A percentile compares a stretch with the other conserved stretches of the same genome.
These are phyloP conservation scores for Iberis pinnata DNA, from an alignment of 345 rosid genomes.

Conservation along the genomic window DNA sequence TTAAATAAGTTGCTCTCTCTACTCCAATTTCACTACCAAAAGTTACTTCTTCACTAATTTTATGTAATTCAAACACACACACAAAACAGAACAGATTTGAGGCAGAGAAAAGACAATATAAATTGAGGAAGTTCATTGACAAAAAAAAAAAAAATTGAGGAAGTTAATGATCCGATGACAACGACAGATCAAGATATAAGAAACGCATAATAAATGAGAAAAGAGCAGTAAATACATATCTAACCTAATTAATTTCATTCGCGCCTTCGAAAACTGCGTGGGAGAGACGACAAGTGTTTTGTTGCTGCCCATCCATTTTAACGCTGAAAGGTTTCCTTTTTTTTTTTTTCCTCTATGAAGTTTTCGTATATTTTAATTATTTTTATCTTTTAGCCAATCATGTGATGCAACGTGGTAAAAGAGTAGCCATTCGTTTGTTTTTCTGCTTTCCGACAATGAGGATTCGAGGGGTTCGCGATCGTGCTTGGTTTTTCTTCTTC, in stretches of 20 bases:
- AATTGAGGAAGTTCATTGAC: too few relatives aligned
- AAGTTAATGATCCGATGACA: slow-evolving; percentile 23
- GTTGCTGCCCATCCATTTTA: slow-evolving; percentile 46
- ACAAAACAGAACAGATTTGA: neutral
- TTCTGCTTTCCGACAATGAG: slow-evolving; percentile 11
- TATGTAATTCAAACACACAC: neutral
- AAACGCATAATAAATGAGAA: slow-evolving; percentile 8
- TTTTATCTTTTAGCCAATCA: neutral
- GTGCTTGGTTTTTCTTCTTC: slow-evolving; percentile 4
- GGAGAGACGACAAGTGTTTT: slow-evolving; percentile 85
- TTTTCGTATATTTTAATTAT: neutral
- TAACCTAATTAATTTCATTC: slow-evolving; percentile 19
- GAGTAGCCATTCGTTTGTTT: slow-evolving; percentile 12
- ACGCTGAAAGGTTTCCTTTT: slow-evolving; percentile 19
- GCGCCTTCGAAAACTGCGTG: slow-evolving; percentile 20
- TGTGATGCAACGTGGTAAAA: neutral
- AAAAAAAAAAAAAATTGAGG: too few relatives aligned
- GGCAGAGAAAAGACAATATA: slow-evolving; percentile 19
- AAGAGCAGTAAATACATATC: neutral
- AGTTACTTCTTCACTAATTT: slow-evolving; percentile 8
- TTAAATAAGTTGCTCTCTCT: neutral
- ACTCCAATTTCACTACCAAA: slow-evolving; percentile 10
- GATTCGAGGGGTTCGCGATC: slow-evolving; percentile 23
- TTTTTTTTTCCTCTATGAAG: neutral
- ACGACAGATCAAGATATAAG: slow-evolving; percentile 29